Evolutionary conservation across 768 basidiomycete genomes (phyloP).

Genomic region (Naganishia kalamii): DNA sequence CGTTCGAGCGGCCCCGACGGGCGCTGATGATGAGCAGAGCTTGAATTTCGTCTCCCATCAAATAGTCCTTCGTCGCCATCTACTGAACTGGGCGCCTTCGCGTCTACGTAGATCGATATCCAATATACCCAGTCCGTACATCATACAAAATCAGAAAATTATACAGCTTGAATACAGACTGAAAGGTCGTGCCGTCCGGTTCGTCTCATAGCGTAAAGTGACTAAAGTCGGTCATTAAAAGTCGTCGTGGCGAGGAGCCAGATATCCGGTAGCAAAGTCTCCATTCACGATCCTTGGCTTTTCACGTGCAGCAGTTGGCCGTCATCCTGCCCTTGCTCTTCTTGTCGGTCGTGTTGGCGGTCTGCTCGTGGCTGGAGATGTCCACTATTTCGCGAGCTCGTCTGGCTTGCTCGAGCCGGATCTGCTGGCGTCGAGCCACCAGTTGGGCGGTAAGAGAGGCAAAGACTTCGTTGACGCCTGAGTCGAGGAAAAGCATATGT

Average conservation of each 20-base stretch:
- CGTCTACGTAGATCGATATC: too few species aligned
- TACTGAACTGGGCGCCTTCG: too few species aligned
- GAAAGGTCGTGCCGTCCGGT: too few species aligned
- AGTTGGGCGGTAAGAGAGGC: constrained; percentile 22
- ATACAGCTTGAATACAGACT: too few species aligned
- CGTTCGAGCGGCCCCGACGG: too few species aligned
- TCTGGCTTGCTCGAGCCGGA: constrained; percentile 14
- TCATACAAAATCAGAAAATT: too few species aligned
- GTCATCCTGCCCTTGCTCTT: neutral
- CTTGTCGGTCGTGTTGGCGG: neutral
- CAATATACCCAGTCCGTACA: too few species aligned
- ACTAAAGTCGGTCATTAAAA: neutral
- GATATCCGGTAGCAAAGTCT: neutral
- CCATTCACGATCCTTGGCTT: neutral
- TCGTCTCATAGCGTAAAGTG: too few species aligned
- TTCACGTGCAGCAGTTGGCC: constrained; percentile 7
- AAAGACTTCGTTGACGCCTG: constrained; percentile 25
- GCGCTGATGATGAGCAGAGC: too few species aligned
- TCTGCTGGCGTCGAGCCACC: constrained; percentile 11
- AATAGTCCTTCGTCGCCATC: too few species aligned
- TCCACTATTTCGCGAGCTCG: constrained; percentile 1
- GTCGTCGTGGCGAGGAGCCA: too few species aligned
- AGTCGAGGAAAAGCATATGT: neutral
- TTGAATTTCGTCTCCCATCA: too few species aligned
- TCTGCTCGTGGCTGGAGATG: neutral